These are phyloP conservation scores for Candida anutae DNA, from an alignment of 1,139 yeast species.

Conservation along the genomic window DNA sequence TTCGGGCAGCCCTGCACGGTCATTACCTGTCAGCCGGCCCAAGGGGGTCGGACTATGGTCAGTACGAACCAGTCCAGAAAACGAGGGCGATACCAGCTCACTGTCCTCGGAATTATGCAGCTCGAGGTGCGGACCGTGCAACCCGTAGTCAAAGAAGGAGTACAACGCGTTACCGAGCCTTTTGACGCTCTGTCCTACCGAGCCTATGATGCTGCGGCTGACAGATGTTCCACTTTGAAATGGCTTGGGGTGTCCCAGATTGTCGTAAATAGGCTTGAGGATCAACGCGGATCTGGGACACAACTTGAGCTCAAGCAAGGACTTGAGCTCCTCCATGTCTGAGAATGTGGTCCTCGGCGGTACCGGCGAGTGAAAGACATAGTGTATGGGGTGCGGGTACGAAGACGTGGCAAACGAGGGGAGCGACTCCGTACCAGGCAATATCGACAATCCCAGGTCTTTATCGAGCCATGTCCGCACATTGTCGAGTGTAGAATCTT, in stretches of 20 bases:
- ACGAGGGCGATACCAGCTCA: slow-evolving; percentile 1
- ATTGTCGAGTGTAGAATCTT: slow-evolving; percentile 36
- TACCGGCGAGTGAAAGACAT: slow-evolving; percentile 31
- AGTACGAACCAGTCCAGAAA: slow-evolving; percentile 1
- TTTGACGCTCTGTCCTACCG: slow-evolving; percentile 10
- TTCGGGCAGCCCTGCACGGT: no score
- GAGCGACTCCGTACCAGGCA: slow-evolving; percentile 17
- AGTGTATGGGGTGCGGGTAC: slow-evolving; percentile 24
- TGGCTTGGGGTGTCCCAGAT: slow-evolving; percentile 10
- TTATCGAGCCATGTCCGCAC: slow-evolving; percentile 60
- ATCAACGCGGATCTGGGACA: slow-evolving; percentile 63
- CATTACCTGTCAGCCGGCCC: slow-evolving; percentile 1
- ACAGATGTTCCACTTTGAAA: slow-evolving; percentile 9
- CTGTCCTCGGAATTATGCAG: slow-evolving; percentile 1
- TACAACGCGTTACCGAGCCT: slow-evolving; percentile 25
- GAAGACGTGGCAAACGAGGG: slow-evolving; percentile 33
- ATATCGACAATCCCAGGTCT: slow-evolving; percentile 38
- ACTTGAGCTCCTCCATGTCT: slow-evolving; percentile 45
- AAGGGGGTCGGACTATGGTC: slow-evolving; percentile 1
- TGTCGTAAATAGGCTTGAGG: slow-evolving; percentile 45
- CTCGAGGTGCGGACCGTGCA: slow-evolving; percentile 11
- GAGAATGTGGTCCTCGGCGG: slow-evolving; percentile 31
- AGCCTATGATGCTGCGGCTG: slow-evolving; percentile 10
- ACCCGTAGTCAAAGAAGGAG: slow-evolving; percentile 39
- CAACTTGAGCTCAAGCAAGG: slow-evolving; percentile 42